Conservation (phyloP, 2,329 filamentous ascomycete genomes). For the Pseudogymnoascus sp. region DNA sequence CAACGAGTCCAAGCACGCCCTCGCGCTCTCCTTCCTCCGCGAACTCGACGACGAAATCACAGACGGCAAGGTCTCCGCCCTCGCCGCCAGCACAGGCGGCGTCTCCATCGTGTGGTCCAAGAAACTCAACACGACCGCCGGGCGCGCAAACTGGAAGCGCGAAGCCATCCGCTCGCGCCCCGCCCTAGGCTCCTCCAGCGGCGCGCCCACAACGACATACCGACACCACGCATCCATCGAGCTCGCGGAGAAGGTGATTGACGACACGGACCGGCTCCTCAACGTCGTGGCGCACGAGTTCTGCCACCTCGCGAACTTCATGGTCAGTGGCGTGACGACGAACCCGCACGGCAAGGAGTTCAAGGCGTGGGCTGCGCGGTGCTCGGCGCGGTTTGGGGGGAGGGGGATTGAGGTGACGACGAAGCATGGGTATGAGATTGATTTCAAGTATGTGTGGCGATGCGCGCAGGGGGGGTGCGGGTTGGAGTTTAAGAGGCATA, state of each 20-base stretch:
- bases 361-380: conserved; percentile 60
- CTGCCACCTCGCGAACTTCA: conserved; percentile 88
- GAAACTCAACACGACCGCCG: conserved; percentile 72
- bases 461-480: conserved; percentile 53
- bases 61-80: conserved; percentile 44
- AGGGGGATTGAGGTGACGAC: conserved; percentile 73
- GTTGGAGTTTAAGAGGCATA: conserved; percentile 72
- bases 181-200: conserved; percentile 10
- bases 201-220: conserved; percentile 11
- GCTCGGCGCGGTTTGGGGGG: conserved; percentile 46
- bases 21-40: conserved; percentile 55
- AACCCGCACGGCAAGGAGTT: conserved; percentile 80
- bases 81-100: conserved; percentile 58
- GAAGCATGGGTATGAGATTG: conserved; percentile 81
- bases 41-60: conserved; percentile 64
- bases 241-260: conserved; percentile 79
- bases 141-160: conserved; percentile 63
- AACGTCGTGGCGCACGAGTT: conserved; percentile 96
- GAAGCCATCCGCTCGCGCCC: conserved; percentile 39
- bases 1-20: conserved; percentile 48
- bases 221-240: conserved; percentile 70
- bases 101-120: conserved; percentile 66
- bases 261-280: conserved; percentile 64
- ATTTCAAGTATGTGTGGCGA: conserved; percentile 85
- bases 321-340: conserved; percentile 66